Percentiles rank a stretch among this genome's conserved stretches.
phyloP scores from a whole-genome alignment of 768 basidiomycete species.

The Gautieria morchelliformis region DNA sequence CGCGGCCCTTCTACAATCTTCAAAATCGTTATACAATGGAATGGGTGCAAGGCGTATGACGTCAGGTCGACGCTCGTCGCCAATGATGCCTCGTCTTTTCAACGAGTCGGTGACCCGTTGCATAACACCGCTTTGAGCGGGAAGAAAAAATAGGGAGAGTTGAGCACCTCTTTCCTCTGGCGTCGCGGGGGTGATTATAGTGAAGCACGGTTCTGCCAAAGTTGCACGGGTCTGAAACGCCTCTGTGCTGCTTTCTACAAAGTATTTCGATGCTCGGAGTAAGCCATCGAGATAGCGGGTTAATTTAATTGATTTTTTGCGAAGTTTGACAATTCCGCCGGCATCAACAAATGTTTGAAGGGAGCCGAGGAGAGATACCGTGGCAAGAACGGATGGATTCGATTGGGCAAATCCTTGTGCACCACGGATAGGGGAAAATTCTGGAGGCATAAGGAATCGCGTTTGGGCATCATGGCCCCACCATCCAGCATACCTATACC shows the following conservation, averaged over 20 bases:
- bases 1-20: constrained; percentile 68
- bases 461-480: constrained; percentile 90
- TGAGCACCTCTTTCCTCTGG: constrained; percentile 71
- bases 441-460: constrained; percentile 83
- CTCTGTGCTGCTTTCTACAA: constrained; percentile 23
- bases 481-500: constrained; percentile 80
- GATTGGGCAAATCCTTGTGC: constrained; percentile 96
- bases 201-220: constrained; percentile 47
- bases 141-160: constrained; percentile 76
- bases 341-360: constrained; percentile 71
- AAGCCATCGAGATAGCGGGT: constrained; percentile 64
- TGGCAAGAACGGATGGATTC: constrained; percentile 77
- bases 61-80: constrained; percentile 86
- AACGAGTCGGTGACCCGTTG: constrained; percentile 52
- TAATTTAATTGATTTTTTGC: constrained; percentile 59
- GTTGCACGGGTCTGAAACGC: neutral
- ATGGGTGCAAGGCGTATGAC: constrained; percentile 84
- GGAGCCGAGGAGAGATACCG: constrained; percentile 75
- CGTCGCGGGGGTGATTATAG: constrained; percentile 82
- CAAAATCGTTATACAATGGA: constrained; percentile 77
- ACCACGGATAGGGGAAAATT: constrained; percentile 75
- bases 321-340: constrained; percentile 61
- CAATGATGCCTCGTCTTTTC: constrained; percentile 66
- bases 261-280: constrained; percentile 54
- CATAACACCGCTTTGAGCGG: constrained; percentile 57